Percentiles rank a stretch among this genome's conserved stretches.
Evolutionary conservation across 2,329 filamentous ascomycete species (phyloP).

Genomic region (Stachybotrys elegans): DNA sequence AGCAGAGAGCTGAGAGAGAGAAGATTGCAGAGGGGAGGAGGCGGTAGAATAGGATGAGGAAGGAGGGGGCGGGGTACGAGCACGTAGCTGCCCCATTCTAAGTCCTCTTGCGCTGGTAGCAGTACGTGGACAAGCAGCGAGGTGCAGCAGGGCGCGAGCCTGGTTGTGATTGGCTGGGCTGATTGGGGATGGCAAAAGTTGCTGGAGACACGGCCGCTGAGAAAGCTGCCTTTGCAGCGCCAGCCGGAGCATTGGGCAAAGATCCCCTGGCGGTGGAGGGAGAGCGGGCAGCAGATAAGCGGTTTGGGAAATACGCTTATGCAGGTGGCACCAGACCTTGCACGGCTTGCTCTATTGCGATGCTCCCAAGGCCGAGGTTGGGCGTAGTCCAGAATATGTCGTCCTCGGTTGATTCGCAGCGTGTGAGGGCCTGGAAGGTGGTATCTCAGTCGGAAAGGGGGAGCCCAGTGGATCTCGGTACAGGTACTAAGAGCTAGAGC

Average conservation of each 20-base stretch:
- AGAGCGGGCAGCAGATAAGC: constrained; percentile 5
- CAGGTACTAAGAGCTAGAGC: no score
- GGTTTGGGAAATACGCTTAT: no score
- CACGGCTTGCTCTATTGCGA: no score
- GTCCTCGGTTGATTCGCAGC: no score
- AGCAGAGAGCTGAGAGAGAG: constrained; percentile 16
- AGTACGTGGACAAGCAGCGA: no score
- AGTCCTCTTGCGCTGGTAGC: not conserved
- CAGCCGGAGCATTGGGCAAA: not conserved
- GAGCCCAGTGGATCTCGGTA: no score
- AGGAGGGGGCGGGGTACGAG: constrained; percentile 33
- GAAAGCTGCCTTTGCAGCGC: not conserved
- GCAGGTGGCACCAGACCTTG: no score
- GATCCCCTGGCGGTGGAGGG: constrained; percentile 5
- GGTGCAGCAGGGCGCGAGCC: no score
- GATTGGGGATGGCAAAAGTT: constrained; percentile 2
- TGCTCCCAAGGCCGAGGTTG: no score
- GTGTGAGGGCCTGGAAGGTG: no score
- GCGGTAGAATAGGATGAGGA: constrained; percentile 17
- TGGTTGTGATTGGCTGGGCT: not conserved
- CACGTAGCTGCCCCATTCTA: constrained; percentile 11
- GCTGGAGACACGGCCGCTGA: constrained; percentile 3
- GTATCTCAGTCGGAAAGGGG: no score
- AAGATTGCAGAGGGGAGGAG: constrained; percentile 14
- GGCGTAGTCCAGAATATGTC: no score